A percentile compares a stretch with the other conserved stretches of the same genome.
phyloP scores from a whole-genome alignment of 129 eudicot species.

The Scalesia atractyloides region DNA sequence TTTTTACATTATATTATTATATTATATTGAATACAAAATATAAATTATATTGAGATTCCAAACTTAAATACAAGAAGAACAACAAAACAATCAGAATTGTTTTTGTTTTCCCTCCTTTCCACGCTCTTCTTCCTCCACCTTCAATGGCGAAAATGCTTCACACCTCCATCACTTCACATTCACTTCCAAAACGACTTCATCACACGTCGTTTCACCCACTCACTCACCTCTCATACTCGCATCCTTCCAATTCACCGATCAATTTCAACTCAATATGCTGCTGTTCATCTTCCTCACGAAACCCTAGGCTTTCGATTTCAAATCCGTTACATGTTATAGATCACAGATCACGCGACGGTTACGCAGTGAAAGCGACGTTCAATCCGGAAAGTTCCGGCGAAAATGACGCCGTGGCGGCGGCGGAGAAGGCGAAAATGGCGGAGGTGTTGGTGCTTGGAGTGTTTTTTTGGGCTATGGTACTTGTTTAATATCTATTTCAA shows the following conservation, averaged over 20 bases:
- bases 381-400: conserved; percentile 45
- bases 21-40: background rate
- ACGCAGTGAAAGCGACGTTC: conserved; percentile 47
- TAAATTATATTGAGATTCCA: background rate
- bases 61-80: background rate
- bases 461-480: conserved; percentile 78
- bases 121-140: conserved; percentile 25
- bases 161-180: conserved; percentile 40
- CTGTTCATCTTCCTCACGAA: conserved; percentile 34
- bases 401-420: conserved; percentile 30
- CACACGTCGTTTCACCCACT: conserved; percentile 25
- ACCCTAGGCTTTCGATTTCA: conserved; percentile 39
- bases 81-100: conserved; percentile 17
- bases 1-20: background rate
- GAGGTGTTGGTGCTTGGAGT: conserved; percentile 60
- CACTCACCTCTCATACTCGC: conserved; percentile 32
- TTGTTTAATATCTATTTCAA: conserved; percentile 88
- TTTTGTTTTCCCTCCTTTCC: conserved; percentile 34
- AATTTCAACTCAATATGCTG: conserved; percentile 24
- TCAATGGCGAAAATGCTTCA: conserved; percentile 60
- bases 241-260: conserved; percentile 19
- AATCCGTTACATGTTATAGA: conserved; percentile 36
- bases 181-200: conserved; percentile 38
- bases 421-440: conserved; percentile 32
- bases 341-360: conserved; percentile 39